Base-by-base conservation (phyloP, 441 rosid species). In the Corymbia calophylla region DNA sequence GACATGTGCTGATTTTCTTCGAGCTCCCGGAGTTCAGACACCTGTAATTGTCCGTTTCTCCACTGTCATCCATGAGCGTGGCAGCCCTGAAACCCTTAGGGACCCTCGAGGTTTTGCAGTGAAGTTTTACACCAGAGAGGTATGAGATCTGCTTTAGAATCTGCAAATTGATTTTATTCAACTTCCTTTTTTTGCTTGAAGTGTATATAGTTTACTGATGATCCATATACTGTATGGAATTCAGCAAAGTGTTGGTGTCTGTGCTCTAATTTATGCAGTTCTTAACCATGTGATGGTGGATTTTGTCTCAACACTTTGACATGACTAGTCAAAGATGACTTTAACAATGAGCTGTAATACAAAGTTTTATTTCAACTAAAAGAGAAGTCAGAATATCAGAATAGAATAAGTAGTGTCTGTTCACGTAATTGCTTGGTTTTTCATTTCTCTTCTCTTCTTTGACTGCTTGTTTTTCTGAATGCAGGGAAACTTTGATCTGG, bases 81-180 rank as follows among this genome's bases (percentile, higher is more conserved):
- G 98, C 91, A 97, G 99, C 86, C 99, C 98, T 62, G 99, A 98
- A 93, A 98, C 99, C 91, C 93, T 96, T 3, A 94, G 99, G 93
- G 99, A 98, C 86, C 99, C 98, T 90, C 96, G 99, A 87, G 99
- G 99, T 89, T 98, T 98, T 91, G 99, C 99, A 11, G 99, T 97
- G 85, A 98, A 98, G 95, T 98, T 98, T 82, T 98, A 98, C 95
- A 96, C 99, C 84, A 93, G 99, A 93, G 99, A 98, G 99, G 99
- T 96, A 90, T 91, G 89, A 51, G 6, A 6, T 9, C 18, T 49
- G 62, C 9, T 53, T 4, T 55, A 9, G 73, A n/a, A 88, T 48
- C 49, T 68, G 88, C 54, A 15, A 27, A 44, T 48, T 87, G 53
- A 18, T 44, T 60, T 15, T 87, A 27, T 62, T 17, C 44, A 32